phyloP scores from a whole-genome alignment of 2,329 filamentous ascomycete species.

The Penicillium sclerotiorum region DNA sequence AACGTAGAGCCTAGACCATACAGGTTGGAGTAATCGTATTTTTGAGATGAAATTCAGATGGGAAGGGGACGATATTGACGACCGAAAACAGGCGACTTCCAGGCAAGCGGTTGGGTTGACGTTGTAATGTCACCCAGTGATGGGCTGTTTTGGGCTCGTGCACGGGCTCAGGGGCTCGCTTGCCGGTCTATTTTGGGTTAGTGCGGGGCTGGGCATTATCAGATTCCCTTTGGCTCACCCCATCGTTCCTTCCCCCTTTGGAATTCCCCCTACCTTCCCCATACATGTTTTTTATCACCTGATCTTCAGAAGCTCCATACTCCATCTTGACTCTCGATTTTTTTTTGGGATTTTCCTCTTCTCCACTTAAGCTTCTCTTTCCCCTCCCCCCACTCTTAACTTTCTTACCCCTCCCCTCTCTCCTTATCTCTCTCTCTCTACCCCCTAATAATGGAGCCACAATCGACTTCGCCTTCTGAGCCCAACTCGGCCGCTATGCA shows the following conservation, averaged over 20 bases:
- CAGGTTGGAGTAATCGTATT: slow-evolving; percentile 55
- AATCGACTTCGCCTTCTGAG: slow-evolving; percentile 33
- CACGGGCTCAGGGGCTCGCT: slow-evolving; percentile 49
- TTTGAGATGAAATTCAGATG: slow-evolving; percentile 57
- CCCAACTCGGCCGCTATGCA: slow-evolving; percentile 50
- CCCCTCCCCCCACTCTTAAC: not conserved
- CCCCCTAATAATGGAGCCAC: slow-evolving; percentile 41
- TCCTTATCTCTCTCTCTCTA: slow-evolving; percentile 11
- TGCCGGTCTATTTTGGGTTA: slow-evolving; percentile 42
- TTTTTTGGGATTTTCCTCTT: too few species aligned
- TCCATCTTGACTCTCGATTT: too few species aligned
- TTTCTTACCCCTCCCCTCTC: slow-evolving; percentile 1
- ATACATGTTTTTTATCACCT: slow-evolving; percentile 5
- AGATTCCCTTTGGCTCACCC: slow-evolving; percentile 35
- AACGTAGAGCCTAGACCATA: slow-evolving; percentile 63
- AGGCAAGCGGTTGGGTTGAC: slow-evolving; percentile 46
- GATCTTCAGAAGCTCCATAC: too few species aligned
- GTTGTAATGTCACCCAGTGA: slow-evolving; percentile 45
- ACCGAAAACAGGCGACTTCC: slow-evolving; percentile 16
- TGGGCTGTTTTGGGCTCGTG: slow-evolving; percentile 45
- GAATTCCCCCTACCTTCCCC: slow-evolving; percentile 3
- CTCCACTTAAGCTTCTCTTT: not conserved
- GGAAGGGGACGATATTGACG: slow-evolving; percentile 46
- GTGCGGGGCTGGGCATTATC: slow-evolving; percentile 48
- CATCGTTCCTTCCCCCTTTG: slow-evolving; percentile 16